Percentiles rank a stretch among this genome's conserved stretches.
Conservation (phyloP, 1,139 yeast genomes). For the Geotrichum klebahnii region DNA sequence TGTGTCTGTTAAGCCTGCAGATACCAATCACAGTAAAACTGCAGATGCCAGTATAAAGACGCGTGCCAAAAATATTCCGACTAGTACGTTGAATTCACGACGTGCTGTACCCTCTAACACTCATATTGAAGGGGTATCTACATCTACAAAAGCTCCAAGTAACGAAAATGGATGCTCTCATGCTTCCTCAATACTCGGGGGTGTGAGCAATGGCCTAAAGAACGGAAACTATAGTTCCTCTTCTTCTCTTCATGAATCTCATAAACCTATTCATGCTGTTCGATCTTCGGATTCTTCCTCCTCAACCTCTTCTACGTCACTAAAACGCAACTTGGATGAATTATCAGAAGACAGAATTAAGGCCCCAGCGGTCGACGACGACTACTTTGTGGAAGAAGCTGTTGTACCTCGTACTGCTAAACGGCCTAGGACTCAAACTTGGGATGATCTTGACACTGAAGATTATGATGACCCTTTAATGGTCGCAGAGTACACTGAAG, state of each 20-base stretch:
- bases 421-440: conserved; percentile 33
- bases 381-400: conserved; percentile 3
- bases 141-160: background rate
- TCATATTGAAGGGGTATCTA: background rate
- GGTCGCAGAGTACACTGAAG: conserved; percentile 90
- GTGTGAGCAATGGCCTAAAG: background rate
- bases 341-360: background rate
- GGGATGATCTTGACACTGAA: conserved; percentile 92
- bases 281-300: no score
- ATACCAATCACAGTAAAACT: no score
- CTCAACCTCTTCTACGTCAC: background rate
- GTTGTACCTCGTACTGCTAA: conserved; percentile 2
- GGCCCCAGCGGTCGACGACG: background rate
- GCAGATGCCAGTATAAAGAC: background rate
- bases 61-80: background rate
- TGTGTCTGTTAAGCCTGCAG: background rate
- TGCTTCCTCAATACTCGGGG: background rate
- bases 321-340: conserved; percentile 1
- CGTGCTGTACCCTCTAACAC: background rate
- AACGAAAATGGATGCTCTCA: background rate
- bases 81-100: background rate
- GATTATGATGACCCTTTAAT: conserved; percentile 88
- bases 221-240: background rate
- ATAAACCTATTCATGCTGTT: background rate
- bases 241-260: background rate